Evolutionary conservation across 352 stramenopile species (phyloP).

Genomic region (Globisporangium irregulare): DNA sequence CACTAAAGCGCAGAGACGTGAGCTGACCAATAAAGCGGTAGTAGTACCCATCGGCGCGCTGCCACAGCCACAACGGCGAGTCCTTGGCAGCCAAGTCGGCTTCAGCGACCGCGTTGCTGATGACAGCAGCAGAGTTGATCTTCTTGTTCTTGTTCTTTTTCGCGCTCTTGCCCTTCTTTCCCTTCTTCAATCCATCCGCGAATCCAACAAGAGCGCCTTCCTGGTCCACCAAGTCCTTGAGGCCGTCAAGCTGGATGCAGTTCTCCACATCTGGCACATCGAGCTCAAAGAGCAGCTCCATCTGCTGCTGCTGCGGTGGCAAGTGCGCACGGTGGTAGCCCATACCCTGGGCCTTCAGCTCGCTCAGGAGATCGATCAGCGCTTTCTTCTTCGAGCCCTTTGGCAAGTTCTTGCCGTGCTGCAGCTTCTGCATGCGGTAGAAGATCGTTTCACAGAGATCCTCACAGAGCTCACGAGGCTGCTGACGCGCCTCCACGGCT

Average conservation of each 20-base stretch:
- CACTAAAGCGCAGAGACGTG: conserved; percentile 70
- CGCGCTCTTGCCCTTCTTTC: conserved; percentile 30
- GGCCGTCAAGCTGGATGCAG: conserved; percentile 68
- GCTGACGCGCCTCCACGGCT: conserved; percentile 58
- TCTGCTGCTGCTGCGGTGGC: conserved; percentile 69
- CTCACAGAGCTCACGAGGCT: conserved; percentile 74
- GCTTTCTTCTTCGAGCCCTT: conserved; percentile 98
- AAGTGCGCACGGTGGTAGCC: conserved; percentile 72
- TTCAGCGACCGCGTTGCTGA: conserved; percentile 4
- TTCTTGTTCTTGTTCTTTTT: conserved; percentile 32
- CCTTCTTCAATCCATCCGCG: conserved; percentile 18
- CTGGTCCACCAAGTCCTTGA: conserved; percentile 44
- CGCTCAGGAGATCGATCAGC: conserved; percentile 93
- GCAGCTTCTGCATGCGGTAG: conserved; percentile 88
- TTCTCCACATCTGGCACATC: conserved; percentile 83
- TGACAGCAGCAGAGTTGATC: conserved; percentile 23
- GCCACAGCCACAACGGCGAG: conserved; percentile 77
- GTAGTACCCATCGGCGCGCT: conserved; percentile 86
- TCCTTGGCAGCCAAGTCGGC: conserved; percentile 37
- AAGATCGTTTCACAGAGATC: conserved; percentile 94
- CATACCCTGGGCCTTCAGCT: conserved; percentile 86
- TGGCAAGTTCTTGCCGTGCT: conserved; percentile 77
- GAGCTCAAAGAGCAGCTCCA: conserved; percentile 79
- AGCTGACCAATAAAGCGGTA: conserved; percentile 86
- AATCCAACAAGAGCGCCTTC: conserved; percentile 14